These are phyloP conservation scores for Reutealis trisperma DNA, from an alignment of 345 rosid genomes.

Conservation along the genomic window DNA sequence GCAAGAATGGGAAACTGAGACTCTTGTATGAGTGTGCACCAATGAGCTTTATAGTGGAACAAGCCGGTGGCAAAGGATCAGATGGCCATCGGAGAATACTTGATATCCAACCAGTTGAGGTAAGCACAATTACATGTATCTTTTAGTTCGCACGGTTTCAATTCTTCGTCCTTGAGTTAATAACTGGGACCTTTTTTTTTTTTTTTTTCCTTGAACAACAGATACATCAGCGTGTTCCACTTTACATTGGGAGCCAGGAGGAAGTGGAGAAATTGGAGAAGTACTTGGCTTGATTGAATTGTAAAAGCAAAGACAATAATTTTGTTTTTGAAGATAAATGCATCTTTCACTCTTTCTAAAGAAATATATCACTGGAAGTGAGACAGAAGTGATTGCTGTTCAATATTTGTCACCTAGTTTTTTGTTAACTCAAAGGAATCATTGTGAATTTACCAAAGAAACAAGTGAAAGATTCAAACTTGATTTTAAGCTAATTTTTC, in stretches of 20 bases:
- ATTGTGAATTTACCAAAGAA: neutral
- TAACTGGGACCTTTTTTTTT: neutral
- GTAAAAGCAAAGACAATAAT: constrained; percentile 24
- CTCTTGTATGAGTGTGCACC: constrained; percentile 94
- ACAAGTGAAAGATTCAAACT: neutral
- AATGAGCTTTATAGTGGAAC: constrained; percentile 93
- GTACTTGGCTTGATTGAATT: constrained; percentile 62
- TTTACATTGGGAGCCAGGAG: constrained; percentile 85
- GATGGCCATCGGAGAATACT: constrained; percentile 81
- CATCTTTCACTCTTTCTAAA: neutral
- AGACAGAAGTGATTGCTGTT: constrained; percentile 11
- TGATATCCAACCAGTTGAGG: constrained; percentile 83
- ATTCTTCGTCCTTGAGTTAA: neutral
- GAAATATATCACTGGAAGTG: constrained; percentile 12
- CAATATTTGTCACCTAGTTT: neutral
- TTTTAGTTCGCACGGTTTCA: neutral
- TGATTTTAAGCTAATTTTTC: neutral
- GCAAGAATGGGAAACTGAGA: constrained; percentile 94
- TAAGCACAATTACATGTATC: constrained; percentile 18
- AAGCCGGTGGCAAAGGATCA: constrained; percentile 98
- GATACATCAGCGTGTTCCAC: constrained; percentile 91
- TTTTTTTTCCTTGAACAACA: no score
- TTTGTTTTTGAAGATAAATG: constrained; percentile 29
- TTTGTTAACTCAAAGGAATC: neutral
- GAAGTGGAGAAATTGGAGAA: constrained; percentile 95